A percentile compares a stretch with the other conserved stretches of the same genome.
These are phyloP conservation scores for Saururus chinensis DNA, from an alignment of 164 flowering plant genomes.

Conservation along the genomic window DNA sequence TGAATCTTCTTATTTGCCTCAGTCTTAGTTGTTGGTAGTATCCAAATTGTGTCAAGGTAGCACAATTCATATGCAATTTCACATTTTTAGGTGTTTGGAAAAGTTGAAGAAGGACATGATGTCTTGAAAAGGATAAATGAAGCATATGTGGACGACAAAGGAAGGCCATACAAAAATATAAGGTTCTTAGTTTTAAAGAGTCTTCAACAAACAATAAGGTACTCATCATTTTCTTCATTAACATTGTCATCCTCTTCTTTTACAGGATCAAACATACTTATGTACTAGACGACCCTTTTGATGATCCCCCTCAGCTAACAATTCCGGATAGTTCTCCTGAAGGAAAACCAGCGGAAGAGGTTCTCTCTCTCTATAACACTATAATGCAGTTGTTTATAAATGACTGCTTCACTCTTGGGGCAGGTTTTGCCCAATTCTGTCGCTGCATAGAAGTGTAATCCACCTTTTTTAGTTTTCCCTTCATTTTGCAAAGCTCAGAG, in stretches of 20 bases:
- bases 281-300: slow-evolving; percentile 88
- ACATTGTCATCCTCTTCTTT: neutral
- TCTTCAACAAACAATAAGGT: neutral
- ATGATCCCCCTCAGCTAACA: slow-evolving; percentile 75
- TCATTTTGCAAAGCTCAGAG: too few species aligned
- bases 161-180: slow-evolving; percentile 78
- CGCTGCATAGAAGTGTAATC: too few species aligned
- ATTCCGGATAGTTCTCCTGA: slow-evolving; percentile 90
- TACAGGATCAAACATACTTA: slow-evolving; percentile 86
- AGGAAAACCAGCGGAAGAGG: slow-evolving; percentile 88
- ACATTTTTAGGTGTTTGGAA: slow-evolving; percentile 70
- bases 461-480: too few species aligned
- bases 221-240: neutral
- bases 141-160: slow-evolving; percentile 81
- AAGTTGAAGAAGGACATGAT: slow-evolving; percentile 85
- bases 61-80: neutral
- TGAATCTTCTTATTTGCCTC: slow-evolving; percentile 24
- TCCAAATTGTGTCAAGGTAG: neutral
- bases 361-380: slow-evolving; percentile 8
- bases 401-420: too few species aligned
- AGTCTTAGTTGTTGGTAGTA: neutral
- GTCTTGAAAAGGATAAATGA: slow-evolving; percentile 84
- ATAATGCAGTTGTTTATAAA: too few species aligned
- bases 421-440: too few species aligned
- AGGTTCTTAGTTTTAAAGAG: slow-evolving; percentile 24